A percentile compares a stretch with the other conserved stretches of the same genome.
phyloP scores from a whole-genome alignment of 441 rosid species.

The Pelargonium australe region DNA sequence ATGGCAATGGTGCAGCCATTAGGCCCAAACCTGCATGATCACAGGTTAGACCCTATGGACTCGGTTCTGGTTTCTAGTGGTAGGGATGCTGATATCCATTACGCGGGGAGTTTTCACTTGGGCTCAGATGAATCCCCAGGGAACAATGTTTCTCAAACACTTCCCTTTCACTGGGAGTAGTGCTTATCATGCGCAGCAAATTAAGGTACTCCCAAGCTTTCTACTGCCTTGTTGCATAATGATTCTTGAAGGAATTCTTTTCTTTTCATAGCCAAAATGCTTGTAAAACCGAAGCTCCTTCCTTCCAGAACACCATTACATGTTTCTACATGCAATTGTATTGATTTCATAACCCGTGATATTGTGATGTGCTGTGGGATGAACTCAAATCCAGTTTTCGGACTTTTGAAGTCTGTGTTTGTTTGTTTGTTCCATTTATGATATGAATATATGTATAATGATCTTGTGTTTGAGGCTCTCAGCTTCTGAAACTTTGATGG shows the following conservation, averaged over 20 bases:
- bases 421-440: neutral
- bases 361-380: neutral
- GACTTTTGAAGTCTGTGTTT: neutral
- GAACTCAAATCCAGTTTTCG: neutral
- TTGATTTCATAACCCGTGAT: neutral
- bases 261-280: too few relatives aligned
- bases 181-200: neutral
- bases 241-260: neutral
- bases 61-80: constrained; percentile 38
- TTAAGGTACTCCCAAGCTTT: neutral
- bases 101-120: constrained; percentile 38
- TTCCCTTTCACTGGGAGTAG: constrained; percentile 69
- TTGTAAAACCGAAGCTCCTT: too few relatives aligned
- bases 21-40: constrained; percentile 20
- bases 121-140: constrained; percentile 37
- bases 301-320: neutral
- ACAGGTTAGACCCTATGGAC: constrained; percentile 27
- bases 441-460: too few relatives aligned
- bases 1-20: constrained; percentile 21
- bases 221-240: neutral
- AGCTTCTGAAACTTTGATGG: too few relatives aligned
- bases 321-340: neutral
- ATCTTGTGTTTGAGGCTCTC: too few relatives aligned
- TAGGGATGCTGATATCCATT: constrained; percentile 28
- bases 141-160: constrained; percentile 39